These are phyloP conservation scores for Suillus spraguei DNA, from an alignment of 768 basidiomycete genomes.

Conservation along the genomic window DNA sequence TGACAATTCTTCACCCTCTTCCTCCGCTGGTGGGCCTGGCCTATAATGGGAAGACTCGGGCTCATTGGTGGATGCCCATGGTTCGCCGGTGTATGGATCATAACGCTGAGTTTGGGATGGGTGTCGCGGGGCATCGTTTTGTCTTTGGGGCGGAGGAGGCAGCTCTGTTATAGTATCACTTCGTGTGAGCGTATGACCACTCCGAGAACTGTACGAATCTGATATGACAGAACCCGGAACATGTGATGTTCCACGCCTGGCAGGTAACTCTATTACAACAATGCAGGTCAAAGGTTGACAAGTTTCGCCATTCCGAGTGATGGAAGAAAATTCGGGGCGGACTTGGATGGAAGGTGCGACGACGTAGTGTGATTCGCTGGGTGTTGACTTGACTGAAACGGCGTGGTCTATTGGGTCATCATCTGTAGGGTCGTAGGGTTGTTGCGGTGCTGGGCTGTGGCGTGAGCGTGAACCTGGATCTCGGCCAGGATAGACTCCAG, in stretches of 20 bases:
- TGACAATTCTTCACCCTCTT: conserved; percentile 47
- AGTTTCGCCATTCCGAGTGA: conserved; percentile 66
- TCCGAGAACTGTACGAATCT: conserved; percentile 46
- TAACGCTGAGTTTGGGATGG: conserved; percentile 15
- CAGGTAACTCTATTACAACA: conserved; percentile 90
- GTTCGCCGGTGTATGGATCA: conserved; percentile 20
- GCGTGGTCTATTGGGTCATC: conserved; percentile 83
- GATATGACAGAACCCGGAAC: conserved; percentile 57
- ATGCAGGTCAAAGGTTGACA: conserved; percentile 93
- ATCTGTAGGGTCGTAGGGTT: conserved; percentile 69
- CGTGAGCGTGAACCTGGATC: conserved; percentile 46
- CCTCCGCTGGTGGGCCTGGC: conserved; percentile 39
- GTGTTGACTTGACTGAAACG: conserved; percentile 49
- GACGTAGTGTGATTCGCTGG: conserved; percentile 63
- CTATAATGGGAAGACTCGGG: conserved; percentile 33
- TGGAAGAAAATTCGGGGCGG: conserved; percentile 85
- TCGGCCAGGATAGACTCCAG: conserved; percentile 69
- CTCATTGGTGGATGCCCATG: conserved; percentile 31
- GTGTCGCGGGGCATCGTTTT: conserved; percentile 5
- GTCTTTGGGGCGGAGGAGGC: conserved; percentile 22
- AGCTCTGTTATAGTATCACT: conserved; percentile 24
- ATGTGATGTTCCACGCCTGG: conserved; percentile 55
- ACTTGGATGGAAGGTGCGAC: conserved; percentile 94
- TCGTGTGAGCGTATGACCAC: conserved; percentile 22
- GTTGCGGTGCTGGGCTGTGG: conserved; percentile 26